Base-by-base conservation (phyloP, 2,329 filamentous ascomycete genomes). In the Passalora sequoiae region DNA sequence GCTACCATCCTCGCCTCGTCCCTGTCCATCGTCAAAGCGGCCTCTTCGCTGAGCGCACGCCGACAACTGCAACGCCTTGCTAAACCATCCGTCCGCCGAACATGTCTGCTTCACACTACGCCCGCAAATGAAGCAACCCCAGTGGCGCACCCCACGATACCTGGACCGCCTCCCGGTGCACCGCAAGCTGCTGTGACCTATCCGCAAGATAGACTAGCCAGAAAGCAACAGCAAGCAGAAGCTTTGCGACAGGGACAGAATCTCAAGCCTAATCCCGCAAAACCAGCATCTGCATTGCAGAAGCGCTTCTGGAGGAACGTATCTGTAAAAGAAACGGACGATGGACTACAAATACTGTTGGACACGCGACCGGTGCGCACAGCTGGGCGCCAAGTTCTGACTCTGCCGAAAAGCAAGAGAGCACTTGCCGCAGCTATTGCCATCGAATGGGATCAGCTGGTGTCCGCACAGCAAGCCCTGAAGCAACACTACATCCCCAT, bases 231-330 rank as follows among this genome's bases (percentile, higher is more conserved):
- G 49, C 74, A 78, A 58, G 70, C 70, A 3, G 71, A 75, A 47
- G 57, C 70, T 24, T 60, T 77, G 46, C 60, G 69, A 47, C 61
- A 69, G 57, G 69, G 69, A 4, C 68, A 72, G 49, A 62, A 70
- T 50, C 51, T 69, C 40, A 67, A 64, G 37, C 48, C 65, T 2
- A 60, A 68, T 40, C 65, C 69, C 3, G 56, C 63, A 22, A 74
- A 74, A 51, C 70, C 73, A 2, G 61, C 64, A 13, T 69, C 64
- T 25, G 60, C 77, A 44, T 73, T 82, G 59, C 74, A 74, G 60
- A 86, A 81, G 70, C 77, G 89, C 40, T 96, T 96, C 70, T 97
- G 91, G 91, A 87, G 84, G 65, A 78, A 92, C 61, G 87, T 92
- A 1, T 66, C 74, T 48, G 81, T 96, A 27, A 73, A 76, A 53